Base-by-base conservation (phyloP, 1,284 basidiomycete species). In the Heterobasidion irregulare region DNA sequence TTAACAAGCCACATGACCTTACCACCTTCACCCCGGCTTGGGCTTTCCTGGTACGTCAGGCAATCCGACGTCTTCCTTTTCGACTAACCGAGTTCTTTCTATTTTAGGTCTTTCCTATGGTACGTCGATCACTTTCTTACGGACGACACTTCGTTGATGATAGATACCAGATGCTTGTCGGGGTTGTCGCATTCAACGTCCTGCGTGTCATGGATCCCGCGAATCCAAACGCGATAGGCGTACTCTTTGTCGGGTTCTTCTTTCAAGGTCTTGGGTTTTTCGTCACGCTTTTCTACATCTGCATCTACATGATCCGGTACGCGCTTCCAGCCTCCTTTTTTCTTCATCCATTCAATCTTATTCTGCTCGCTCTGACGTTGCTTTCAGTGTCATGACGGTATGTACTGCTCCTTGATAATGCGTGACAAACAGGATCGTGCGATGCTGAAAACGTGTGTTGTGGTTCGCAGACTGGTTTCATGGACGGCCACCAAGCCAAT, bases 241-340 rank as follows among this genome's bases (percentile, higher is more conserved):
- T 78, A 12, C 66, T 77, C 13, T 64, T 77, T 41, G 63, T 66
- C 8, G 75, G 74, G 9, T 77, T 77, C 65, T 74, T 75, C 65
- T 78, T 78, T 64, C 76, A 78, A 68, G 75, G 75, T 69, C 45
- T 54, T 26, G 75, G 76, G 8, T 76, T 75, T 66, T 77, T 77
- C 66, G 73, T 78, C 70, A 77, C 75, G 12, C 75, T 76, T 63
- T 75, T 77, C 62, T 78, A 78, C 57, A 72, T 78, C 50, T 74
- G 74, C 63, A 76, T 78, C 53, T 78, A 77, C 59, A 68, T 78
- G 56, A 73, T 75, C 58, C 72, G 73, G 72, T 73, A 26, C 26
- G 26, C 26, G 26, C 26, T 26, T 26, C 26, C 47, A 16, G 71
- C 65, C 44, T 52, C 33, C 38, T n/a, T 38, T 2, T 6, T 16